Evolutionary conservation across 2,329 filamentous ascomycete genomes (phyloP), one percentile per base, ranked within the genome.

Genomic region (Xylaria sp.): DNA sequence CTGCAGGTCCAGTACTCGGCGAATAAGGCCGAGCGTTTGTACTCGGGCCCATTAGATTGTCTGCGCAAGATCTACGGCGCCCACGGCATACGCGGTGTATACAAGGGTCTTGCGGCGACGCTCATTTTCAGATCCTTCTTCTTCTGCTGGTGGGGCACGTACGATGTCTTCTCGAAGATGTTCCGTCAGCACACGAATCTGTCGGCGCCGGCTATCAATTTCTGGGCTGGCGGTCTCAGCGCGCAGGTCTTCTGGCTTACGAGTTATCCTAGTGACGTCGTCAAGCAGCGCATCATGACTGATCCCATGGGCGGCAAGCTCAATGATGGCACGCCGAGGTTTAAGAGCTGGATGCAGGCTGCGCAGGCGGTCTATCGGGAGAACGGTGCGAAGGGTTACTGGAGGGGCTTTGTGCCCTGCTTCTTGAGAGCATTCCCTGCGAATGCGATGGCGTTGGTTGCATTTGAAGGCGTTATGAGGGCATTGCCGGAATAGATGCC

Each of bases 121-220:
- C 78, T 97, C 53, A 75, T 97, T 52, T 97, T 97, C 78, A 84
- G 94, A 16, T 85, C 86, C 11, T 96, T 93, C 77, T 99, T 99
- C 80, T 97, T 96, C 81, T 94, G 88, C 78, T 97, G 92, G 92
- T 99, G 94, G 94, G 87, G 87, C n/a, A 89, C 86, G 61, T 99
- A 99, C 78, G 93, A 97, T 69, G 68, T 96, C 35, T 82, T 97
- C 67, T 90, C 90, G 4, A 80, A 84, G 19, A 76, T 81, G 60
- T 78, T 97, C 71, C 79, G 83, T 57, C 75, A 83, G 16, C 79
- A 85, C 68, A 96, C 92, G 2, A 75, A 68, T 10, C 77, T 97
- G 57, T 89, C 89, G 57, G 84, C 85, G 0, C 91, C 94, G 0
- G 87, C 87, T 1, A 81, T 97, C 70, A 97, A 97, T 73, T 99